phyloP scores from a whole-genome alignment of 495 filamentous ascomycete genomes.

The Glonium stellatum region DNA sequence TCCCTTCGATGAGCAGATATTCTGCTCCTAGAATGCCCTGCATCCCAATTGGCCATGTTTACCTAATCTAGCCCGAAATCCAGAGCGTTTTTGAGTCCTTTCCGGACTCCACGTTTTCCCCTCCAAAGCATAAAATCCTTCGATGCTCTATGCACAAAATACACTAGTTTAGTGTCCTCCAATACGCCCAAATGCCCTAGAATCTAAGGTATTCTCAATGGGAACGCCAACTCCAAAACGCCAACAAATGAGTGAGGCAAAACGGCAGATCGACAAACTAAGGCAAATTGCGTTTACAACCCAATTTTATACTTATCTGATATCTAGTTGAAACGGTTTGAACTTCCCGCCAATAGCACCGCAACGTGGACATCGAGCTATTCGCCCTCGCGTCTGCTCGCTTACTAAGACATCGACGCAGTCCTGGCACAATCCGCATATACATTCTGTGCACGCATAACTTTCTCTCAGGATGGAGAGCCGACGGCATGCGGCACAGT shows the following conservation, averaged over 20 bases:
- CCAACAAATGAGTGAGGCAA: background rate
- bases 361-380: conserved; percentile 58
- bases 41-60: no score
- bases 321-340: conserved; percentile 61
- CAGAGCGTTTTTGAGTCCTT: no score
- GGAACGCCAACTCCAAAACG: background rate
- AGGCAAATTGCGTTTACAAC: background rate
- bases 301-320: conserved; percentile 41
- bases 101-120: no score
- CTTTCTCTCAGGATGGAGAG: conserved; percentile 67
- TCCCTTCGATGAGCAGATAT: no score
- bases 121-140: no score
- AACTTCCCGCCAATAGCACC: conserved; percentile 60
- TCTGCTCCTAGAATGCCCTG: no score
- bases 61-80: no score
- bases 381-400: conserved; percentile 41
- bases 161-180: background rate
- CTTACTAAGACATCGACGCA: conserved; percentile 73
- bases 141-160: background rate
- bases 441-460: conserved; percentile 90
- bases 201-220: background rate
- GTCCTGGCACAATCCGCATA: conserved; percentile 79
- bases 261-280: background rate
- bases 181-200: background rate
- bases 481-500: conserved; percentile 75